Conservation (phyloP, 257 asterid genomes). For the Catharanthus roseus region DNA sequence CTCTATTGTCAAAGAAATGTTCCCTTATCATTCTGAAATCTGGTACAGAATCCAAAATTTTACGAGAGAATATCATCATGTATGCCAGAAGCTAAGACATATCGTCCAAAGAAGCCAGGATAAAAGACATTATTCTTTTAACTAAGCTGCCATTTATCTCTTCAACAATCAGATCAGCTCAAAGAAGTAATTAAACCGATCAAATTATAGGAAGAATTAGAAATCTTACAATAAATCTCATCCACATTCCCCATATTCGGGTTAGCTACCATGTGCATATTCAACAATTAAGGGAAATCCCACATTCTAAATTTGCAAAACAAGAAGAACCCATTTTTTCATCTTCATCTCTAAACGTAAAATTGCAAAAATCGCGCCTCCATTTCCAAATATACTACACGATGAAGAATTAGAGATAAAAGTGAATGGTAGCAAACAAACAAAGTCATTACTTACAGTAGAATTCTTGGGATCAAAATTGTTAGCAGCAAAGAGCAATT, state of each 20-base stretch:
- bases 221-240: background rate
- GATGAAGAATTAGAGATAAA: background rate
- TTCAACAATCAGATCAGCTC: background rate
- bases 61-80: background rate
- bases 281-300: background rate
- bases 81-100: background rate
- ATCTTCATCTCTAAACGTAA: background rate
- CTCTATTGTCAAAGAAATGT: background rate
- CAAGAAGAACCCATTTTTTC: background rate
- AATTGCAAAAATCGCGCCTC: background rate
- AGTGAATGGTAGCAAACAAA: background rate
- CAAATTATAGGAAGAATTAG: background rate
- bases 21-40: background rate
- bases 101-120: background rate
- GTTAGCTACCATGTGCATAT: background rate
- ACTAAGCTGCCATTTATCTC: background rate
- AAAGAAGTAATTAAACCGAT: background rate
- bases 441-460: constrained; percentile 21
- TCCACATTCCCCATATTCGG: background rate
- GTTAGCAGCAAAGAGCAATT: constrained; percentile 31
- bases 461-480: constrained; percentile 26
- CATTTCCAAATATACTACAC: background rate
- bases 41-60: background rate
- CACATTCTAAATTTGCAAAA: background rate
- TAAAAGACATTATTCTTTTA: background rate